Evolutionary conservation across 2,329 filamentous ascomycete genomes (phyloP), one percentile per base, ranked within the genome.

Genomic region (Talaromyces islandicus): DNA sequence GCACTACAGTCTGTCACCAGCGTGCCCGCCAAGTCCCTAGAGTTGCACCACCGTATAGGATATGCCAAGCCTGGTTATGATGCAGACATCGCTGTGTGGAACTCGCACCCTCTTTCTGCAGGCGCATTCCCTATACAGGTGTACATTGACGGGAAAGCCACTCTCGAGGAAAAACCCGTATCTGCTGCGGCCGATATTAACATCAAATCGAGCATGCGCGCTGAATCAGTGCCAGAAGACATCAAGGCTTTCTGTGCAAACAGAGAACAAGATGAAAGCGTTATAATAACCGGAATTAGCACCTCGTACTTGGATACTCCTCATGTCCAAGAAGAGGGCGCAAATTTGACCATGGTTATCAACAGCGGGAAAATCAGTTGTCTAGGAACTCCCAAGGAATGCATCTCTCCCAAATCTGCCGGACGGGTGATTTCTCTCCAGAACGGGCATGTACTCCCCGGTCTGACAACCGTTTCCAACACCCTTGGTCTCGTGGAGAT

Each of bases 401-500:
- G 85, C 60, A 66, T 83, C 3, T 64, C 71, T 4, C 77, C 79
- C 3, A 63, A 69, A 4, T 64, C 67, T 2, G 64, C 71, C 2
- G 73, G 73, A 59, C 72, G 73, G 53, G 68, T 76, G 1, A 70
- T 89, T 27, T 58, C 74, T 7, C 77, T 89, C 6, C 66, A 77
- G 21, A 80, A 89, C 64, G 87, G 87, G 1, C 79, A 88, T 66
- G 67, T 89, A n/a, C 81, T 83, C 6, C 77, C 81, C 6, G 78
- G 85, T 0, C 81, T 88, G 62, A 86, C 84, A 3, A 84, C 83
- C 1, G 83, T 88, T 30, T 85, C 82, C 1, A 83, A 84, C 4
- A 75, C 76, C 1, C 73, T 90, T 0, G 87, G 87, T 0, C 78
- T 90, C 7, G 83, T 83, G 63, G 86, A 84, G 57, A 88, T 90